A percentile compares a stretch with the other conserved stretches of the same genome.
phyloP scores from a whole-genome alignment of 1,284 basidiomycete genomes.

The Sparassis latifolia region DNA sequence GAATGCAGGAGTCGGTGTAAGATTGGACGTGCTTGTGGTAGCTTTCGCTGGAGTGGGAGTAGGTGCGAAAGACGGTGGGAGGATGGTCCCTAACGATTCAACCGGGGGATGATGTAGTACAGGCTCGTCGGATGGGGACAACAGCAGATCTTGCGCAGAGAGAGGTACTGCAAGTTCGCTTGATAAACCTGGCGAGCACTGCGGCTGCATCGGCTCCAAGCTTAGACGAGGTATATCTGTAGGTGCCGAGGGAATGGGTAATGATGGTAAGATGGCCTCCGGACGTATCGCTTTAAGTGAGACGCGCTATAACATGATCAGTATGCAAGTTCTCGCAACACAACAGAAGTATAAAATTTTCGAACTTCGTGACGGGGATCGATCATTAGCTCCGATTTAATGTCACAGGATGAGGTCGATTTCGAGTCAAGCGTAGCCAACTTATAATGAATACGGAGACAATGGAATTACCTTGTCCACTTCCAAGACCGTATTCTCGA shows the following conservation, averaged over 20 bases:
- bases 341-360: background rate
- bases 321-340: background rate
- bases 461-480: constrained; percentile 38
- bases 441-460: too few relatives aligned
- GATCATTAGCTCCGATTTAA: background rate
- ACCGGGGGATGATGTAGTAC: too few relatives aligned
- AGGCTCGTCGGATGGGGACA: too few relatives aligned
- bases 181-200: background rate
- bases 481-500: constrained; percentile 45
- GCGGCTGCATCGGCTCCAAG: too few relatives aligned
- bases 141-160: too few relatives aligned
- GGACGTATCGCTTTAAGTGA: constrained; percentile 33
- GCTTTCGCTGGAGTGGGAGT: background rate
- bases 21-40: constrained; percentile 21
- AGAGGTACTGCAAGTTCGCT: too few relatives aligned
- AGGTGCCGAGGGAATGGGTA: constrained; percentile 14
- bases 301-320: constrained; percentile 22
- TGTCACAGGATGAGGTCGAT: background rate
- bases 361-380: background rate
- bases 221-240: too few relatives aligned
- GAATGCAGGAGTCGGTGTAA: constrained; percentile 35
- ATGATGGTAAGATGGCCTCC: constrained; percentile 26
- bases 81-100: too few relatives aligned
- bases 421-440: too few relatives aligned
- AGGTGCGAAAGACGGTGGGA: too few relatives aligned